Base-by-base conservation (phyloP, 371 early-diverging fungal genomes). In the Mortierella sp. region DNA sequence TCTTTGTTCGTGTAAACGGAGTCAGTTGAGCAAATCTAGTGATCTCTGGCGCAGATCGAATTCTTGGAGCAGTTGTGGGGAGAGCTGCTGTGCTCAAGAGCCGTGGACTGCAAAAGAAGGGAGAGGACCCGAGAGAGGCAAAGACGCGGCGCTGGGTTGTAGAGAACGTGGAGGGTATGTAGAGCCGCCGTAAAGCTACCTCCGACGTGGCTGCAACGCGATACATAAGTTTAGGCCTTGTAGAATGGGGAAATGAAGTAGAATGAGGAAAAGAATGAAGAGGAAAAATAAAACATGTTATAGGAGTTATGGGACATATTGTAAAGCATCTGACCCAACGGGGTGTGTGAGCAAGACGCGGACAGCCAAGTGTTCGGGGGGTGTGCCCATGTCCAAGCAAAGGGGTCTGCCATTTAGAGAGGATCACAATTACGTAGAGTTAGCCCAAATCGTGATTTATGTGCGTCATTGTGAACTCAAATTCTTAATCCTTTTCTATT, bases 201-300 rank as follows among this genome's bases (percentile, higher is more conserved):
- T 66, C 71, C 5, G 76, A 66, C 31, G 78, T 72, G 66, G 78
- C 78, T 56, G 78, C 72, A 32, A 72, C 73, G 58, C 78, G 78
- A 42, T 78, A 78, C 78, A 78, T 78, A 37, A 37, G 34, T 31
- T 4, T 12, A n/a, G 8, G 8, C 23, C 22, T 32, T 29, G 49
- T 42, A 40, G 49, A 55, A 19, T 47, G 55, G 15, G 10, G 23
- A 42, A 28, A 49, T 54, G 37, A 26, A 58, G 29, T 22, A 3
- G 49, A 54, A 32, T 28, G 37, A 10, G 43, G 43, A 53, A 26
- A 3, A 10, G 17, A 13, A 28, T 57, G 42, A 53, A 19, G 53
- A 40, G 55, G 31, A 54, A 42, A 32, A 29, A 37, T 59, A 56
- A 34, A 57, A 26, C 49, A 19, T n/a, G 23, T n/a, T 34, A 8